A percentile compares a stretch with the other conserved stretches of the same genome.
Evolutionary conservation across 1,284 basidiomycete genomes (phyloP).

Genomic region (Peniophora sp.): DNA sequence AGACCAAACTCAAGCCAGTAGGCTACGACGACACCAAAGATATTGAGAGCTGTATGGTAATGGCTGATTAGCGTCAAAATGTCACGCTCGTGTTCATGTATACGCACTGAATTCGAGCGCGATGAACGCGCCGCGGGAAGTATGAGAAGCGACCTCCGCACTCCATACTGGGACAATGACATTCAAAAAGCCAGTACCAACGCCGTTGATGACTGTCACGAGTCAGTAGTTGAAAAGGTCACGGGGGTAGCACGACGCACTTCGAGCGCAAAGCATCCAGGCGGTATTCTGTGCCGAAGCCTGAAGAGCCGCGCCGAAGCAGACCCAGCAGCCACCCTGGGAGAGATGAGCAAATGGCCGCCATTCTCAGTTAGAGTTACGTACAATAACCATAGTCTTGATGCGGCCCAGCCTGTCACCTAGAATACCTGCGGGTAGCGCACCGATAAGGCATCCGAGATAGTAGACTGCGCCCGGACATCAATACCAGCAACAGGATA

Average conservation of each 20-base stretch:
- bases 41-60: constrained; percentile 24
- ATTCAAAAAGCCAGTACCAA: constrained; percentile 44
- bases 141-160: constrained; percentile 38
- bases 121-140: constrained; percentile 32
- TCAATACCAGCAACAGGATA: constrained; percentile 2
- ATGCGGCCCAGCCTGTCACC: constrained; percentile 37
- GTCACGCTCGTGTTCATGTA: background rate
- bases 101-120: constrained; percentile 25
- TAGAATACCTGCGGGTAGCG: constrained; percentile 36
- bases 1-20: constrained; percentile 50
- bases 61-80: background rate
- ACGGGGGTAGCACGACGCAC: background rate
- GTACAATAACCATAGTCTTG: constrained; percentile 33
- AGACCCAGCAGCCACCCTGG: constrained; percentile 34
- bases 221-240: background rate
- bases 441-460: constrained; percentile 41
- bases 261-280: constrained; percentile 26
- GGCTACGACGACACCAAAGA: constrained; percentile 45
- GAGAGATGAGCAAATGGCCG: background rate
- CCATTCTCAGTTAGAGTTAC: constrained; percentile 3
- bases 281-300: constrained; percentile 40
- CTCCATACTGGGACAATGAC: constrained; percentile 47
- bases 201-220: constrained; percentile 46
- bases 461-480: constrained; percentile 27
- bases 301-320: constrained; percentile 41